Evolutionary conservation across 768 basidiomycete species (phyloP), one percentile per base, ranked within the genome.

Genomic region (Suillus lakei): DNA sequence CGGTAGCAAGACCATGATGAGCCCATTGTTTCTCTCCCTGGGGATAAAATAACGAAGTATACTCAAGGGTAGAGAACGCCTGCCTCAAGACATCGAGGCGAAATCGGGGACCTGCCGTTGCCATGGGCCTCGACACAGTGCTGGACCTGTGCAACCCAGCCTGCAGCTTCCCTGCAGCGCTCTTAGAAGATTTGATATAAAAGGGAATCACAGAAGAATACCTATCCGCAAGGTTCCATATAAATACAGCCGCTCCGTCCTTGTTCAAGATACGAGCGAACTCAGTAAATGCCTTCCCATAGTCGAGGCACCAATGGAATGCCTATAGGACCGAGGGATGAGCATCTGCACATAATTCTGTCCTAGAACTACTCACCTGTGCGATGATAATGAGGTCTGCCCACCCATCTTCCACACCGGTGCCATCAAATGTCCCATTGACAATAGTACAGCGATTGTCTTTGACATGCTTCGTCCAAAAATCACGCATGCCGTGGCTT

Each of bases 211-310:
- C 4, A 38, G 43, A 28, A 28, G 66, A 78, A 56, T 65, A 89
- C 89, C 91, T 82, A 76, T 94, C 90, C 75, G 97, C 96, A 34
- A 96, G 80, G 78, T 98, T 98, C 96, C 96, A 98, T 60, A 96
- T 87, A 64, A 93, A 82, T 9, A 84, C 88, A 21, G 91, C 83
- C 0, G 83, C 76, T 3, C 93, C 93, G 21, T 78, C 77, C 0
- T 92, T 90, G 71, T 91, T 91, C 56, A 98, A 82, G 68, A 96
- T 86, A 38, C 94, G 86, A 15, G 87, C 84, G 69, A 51, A 51
- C 28, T 51, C 50, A 28, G 26, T 51, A 26, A 97, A 92, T 0
- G 96, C 93, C 60, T 79, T 81, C 55, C 87, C 84, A 72, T 89
- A 91, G 74, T 96, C 86, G 9, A 90, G 91, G 68, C 92, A 92